Base-by-base conservation (phyloP, 768 basidiomycete genomes). In the Auriculariales sp. region DNA sequence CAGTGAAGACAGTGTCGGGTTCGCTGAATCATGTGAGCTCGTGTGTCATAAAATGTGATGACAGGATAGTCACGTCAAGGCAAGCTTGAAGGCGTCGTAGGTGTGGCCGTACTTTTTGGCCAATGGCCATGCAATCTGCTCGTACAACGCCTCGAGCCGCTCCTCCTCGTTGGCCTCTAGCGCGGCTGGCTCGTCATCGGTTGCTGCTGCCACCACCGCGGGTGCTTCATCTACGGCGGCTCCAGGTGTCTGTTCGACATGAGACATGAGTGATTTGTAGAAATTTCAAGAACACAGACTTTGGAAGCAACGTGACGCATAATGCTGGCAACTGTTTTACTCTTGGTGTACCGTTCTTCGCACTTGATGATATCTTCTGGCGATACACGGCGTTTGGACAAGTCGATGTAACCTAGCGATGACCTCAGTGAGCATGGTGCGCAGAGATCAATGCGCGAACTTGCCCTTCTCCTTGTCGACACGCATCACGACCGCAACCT, bases 361-460 rank as follows among this genome's bases (percentile, higher is more conserved):
- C 95, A 98, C 67, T 95, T 95, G n/a, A 82, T 79, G 61, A 99
- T 94, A 62, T 98, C 95, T 62, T 99, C 95, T 2, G 94, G 85
- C 2, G 92, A 95, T 3, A 99, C 95, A 57, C 94, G 84, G 54
- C 95, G 81, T 72, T 99, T 99, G 46, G 93, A 97, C 24, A 98
- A 74, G 75, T 99, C 95, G 62, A 99, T 99, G 68, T 99, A 98
- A 9, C 94, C 92, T 94, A n/a, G 55, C 30, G 22, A 15, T n/a
- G 15, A 30, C 7, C 14, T 12, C 22, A 44, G 32, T 22, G 6
- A 45, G 25, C 15, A 14, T 3, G n/a, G n/a, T 24, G 12, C 11
- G 24, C 12, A 4, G 19, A 14, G 10, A 22, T 25, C 34, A 9
- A 10, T 15, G n/a, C 15, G 46, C 31, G 30, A 22, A 61, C 74